These are phyloP conservation scores for Irpex sp. DNA, from an alignment of 1,284 basidiomycete species.

Conservation along the genomic window DNA sequence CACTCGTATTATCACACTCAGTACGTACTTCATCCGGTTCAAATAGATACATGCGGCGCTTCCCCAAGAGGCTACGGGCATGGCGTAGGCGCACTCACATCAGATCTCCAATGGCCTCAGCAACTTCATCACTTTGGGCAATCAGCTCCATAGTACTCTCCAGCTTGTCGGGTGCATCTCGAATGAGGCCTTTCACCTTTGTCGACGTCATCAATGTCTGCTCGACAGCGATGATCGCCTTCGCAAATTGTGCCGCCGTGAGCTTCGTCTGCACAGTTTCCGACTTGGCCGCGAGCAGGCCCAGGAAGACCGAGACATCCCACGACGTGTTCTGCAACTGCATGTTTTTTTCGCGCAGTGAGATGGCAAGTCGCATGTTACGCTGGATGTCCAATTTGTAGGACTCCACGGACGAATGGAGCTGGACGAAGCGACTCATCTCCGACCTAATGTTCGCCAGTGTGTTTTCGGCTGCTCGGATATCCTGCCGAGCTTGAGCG, in stretches of 20 bases:
- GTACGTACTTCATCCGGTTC: too few species aligned
- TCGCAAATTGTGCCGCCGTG: not conserved
- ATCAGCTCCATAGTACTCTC: not conserved
- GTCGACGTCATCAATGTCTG: not conserved
- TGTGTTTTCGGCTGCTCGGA: not conserved
- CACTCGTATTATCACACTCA: too few species aligned
- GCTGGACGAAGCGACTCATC: not conserved
- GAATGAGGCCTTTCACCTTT: not conserved
- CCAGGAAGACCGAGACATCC: not conserved
- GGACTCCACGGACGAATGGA: not conserved
- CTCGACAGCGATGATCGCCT: not conserved
- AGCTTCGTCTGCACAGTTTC: not conserved
- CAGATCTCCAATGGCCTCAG: not conserved
- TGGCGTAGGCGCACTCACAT: not conserved
- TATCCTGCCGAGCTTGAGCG: not conserved
- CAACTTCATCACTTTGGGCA: not conserved
- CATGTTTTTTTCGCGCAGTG: not conserved
- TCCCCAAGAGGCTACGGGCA: too few species aligned
- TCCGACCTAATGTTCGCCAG: not conserved
- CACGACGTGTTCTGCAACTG: not conserved
- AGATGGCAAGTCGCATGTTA: not conserved
- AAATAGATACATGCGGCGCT: too few species aligned
- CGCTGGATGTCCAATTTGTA: not conserved
- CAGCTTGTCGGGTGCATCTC: not conserved
- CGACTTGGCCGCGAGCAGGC: not conserved